These are phyloP conservation scores for Mycena latifolia DNA, from an alignment of 768 basidiomycete genomes.

Conservation along the genomic window DNA sequence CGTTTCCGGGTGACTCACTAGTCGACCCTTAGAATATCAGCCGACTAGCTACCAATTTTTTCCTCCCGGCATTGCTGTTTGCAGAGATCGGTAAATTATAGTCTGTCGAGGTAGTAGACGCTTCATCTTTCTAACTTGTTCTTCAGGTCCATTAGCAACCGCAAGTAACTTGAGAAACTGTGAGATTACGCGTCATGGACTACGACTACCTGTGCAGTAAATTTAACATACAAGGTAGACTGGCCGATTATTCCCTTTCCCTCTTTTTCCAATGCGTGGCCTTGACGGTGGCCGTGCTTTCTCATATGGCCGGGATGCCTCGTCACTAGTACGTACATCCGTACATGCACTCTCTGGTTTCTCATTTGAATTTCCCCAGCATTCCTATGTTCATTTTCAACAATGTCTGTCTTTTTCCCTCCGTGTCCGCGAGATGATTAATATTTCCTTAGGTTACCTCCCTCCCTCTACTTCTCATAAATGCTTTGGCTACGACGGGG, in stretches of 20 bases:
- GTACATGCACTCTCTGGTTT: background rate
- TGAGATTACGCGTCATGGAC: slow-evolving; percentile 2
- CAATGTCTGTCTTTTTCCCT: slow-evolving; percentile 16
- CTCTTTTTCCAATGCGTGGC: slow-evolving; percentile 31
- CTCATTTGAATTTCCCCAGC: background rate
- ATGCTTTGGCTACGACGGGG: slow-evolving; percentile 30
- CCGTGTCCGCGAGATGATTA: background rate
- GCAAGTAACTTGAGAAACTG: slow-evolving; percentile 26
- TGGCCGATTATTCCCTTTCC: slow-evolving; percentile 37
- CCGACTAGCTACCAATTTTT: slow-evolving; percentile 29
- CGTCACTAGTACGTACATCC: slow-evolving; percentile 12
- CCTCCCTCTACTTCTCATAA: slow-evolving; percentile 33
- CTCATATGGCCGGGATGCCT: slow-evolving; percentile 24
- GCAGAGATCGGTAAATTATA: slow-evolving; percentile 23
- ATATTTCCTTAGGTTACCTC: slow-evolving; percentile 32
- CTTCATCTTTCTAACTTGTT: no score
- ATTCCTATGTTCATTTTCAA: slow-evolving; percentile 37
- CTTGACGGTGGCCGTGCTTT: slow-evolving; percentile 17
- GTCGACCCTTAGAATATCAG: background rate
- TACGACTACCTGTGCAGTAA: background rate
- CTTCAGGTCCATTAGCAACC: slow-evolving; percentile 23
- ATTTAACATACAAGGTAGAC: slow-evolving; percentile 15
- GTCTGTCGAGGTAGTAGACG: no score
- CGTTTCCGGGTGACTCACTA: no score
- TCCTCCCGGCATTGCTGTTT: slow-evolving; percentile 35